These are phyloP conservation scores for Aurantiochytrium sp. DNA, from an alignment of 108 stramenopile genomes.

Conservation along the genomic window DNA sequence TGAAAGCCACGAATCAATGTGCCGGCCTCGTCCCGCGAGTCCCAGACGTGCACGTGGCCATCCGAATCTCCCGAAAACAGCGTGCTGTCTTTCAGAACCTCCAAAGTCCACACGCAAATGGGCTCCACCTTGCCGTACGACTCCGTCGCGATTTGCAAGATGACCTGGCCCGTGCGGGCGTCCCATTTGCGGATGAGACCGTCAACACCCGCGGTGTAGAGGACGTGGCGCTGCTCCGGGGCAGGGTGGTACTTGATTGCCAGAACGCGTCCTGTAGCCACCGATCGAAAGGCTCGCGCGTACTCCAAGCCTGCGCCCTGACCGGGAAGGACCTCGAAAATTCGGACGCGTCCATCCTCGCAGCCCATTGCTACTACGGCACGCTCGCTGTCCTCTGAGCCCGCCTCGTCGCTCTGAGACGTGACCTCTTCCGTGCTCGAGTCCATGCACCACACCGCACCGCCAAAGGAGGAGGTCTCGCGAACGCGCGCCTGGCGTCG, in stretches of 20 bases:
- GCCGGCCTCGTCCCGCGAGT: background rate
- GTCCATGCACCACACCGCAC: slow-evolving; percentile 3
- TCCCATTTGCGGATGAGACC: slow-evolving; percentile 14
- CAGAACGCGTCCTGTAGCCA: background rate
- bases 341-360: background rate
- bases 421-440: background rate
- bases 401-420: background rate
- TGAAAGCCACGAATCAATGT: background rate
- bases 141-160: background rate
- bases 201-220: background rate
- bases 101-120: slow-evolving; percentile 6
- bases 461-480: slow-evolving; percentile 1
- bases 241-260: background rate
- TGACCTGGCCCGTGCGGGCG: background rate
- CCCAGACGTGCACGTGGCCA: slow-evolving; percentile 7
- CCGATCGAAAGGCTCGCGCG: background rate
- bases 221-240: background rate
- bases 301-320: background rate
- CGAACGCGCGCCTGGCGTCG: background rate
- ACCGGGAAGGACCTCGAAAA: background rate
- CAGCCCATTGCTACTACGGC: background rate
- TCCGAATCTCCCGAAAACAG: background rate
- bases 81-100: background rate
- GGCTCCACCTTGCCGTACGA: background rate
- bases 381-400: no score